Percentiles rank a stretch among this genome's conserved stretches.
Evolutionary conservation across 805 yeast species (phyloP).

Genomic region (Zygosaccharomyces kombuchaensis): DNA sequence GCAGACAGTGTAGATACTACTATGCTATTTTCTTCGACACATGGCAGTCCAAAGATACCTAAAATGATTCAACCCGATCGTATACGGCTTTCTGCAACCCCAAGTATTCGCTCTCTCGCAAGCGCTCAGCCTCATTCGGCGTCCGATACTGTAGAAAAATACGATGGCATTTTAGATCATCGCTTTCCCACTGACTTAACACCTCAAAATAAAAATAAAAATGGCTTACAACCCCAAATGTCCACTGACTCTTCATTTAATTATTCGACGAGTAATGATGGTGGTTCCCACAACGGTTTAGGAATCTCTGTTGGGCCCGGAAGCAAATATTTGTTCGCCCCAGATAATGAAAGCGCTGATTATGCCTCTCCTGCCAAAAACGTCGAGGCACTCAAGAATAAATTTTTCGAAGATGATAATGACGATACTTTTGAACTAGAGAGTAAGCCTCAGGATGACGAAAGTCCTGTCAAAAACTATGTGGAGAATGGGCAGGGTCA

Average conservation of each 20-base stretch:
- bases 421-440: conserved; percentile 11
- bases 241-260: conserved; percentile 14
- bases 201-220: neutral
- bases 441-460: conserved; percentile 2
- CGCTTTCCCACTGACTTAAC: neutral
- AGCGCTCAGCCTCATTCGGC: conserved; percentile 21
- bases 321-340: conserved; percentile 29
- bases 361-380: conserved; percentile 33
- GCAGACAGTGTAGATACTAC: conserved; percentile 25
- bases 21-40: conserved; percentile 20
- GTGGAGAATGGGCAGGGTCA: neutral
- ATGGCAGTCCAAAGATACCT: conserved; percentile 19
- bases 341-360: conserved; percentile 28
- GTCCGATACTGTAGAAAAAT: neutral
- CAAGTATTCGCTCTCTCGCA: conserved; percentile 30
- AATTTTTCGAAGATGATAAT: conserved; percentile 23
- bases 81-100: conserved; percentile 22
- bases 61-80: conserved; percentile 8
- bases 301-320: conserved; percentile 7
- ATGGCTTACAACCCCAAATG: neutral
- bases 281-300: conserved; percentile 2
- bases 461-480: neutral
- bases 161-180: neutral
- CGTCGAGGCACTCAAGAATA: conserved; percentile 29
- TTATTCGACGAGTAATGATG: conserved; percentile 7